These are phyloP conservation scores for Suillus occidentalis DNA, from an alignment of 768 basidiomycete genomes.

Conservation along the genomic window DNA sequence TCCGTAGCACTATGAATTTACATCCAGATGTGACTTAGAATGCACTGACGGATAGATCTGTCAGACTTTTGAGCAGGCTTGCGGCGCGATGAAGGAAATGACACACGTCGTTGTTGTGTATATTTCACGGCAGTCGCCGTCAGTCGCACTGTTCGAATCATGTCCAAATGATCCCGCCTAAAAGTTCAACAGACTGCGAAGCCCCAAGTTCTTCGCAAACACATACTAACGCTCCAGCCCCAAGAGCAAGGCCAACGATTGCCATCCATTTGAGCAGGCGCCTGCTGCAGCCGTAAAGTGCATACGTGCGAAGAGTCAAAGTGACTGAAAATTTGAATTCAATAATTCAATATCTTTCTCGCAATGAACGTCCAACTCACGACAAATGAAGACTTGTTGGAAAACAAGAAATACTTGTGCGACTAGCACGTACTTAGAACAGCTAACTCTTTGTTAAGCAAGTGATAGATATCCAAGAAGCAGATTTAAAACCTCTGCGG, in stretches of 20 bases:
- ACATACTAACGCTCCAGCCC: slow-evolving; percentile 38
- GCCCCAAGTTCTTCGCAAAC: neutral
- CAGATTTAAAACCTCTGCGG: slow-evolving; percentile 7
- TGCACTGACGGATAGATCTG: neutral
- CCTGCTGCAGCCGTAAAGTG: slow-evolving; percentile 45
- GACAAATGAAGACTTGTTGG: slow-evolving; percentile 46
- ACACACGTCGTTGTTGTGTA: slow-evolving; percentile 5
- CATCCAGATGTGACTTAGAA: neutral
- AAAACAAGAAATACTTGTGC: slow-evolving; percentile 42
- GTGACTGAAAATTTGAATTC: slow-evolving; percentile 36
- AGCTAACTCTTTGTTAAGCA: slow-evolving; percentile 30
- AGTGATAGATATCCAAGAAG: neutral
- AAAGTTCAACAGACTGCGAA: neutral
- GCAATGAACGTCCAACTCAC: slow-evolving; percentile 31
- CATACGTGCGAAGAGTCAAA: slow-evolving; percentile 49
- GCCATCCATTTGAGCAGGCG: slow-evolving; percentile 38
- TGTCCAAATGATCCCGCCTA: slow-evolving; percentile 49
- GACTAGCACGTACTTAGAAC: slow-evolving; percentile 37
- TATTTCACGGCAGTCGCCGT: slow-evolving; percentile 27
- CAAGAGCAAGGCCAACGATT: slow-evolving; percentile 31
- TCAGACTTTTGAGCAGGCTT: neutral
- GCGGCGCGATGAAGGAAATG: neutral
- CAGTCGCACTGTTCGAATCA: slow-evolving; percentile 26
- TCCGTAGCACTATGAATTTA: neutral
- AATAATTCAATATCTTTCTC: neutral